Conservation (phyloP, 371 early-diverging fungal species). For the Funneliformis caledonium region DNA sequence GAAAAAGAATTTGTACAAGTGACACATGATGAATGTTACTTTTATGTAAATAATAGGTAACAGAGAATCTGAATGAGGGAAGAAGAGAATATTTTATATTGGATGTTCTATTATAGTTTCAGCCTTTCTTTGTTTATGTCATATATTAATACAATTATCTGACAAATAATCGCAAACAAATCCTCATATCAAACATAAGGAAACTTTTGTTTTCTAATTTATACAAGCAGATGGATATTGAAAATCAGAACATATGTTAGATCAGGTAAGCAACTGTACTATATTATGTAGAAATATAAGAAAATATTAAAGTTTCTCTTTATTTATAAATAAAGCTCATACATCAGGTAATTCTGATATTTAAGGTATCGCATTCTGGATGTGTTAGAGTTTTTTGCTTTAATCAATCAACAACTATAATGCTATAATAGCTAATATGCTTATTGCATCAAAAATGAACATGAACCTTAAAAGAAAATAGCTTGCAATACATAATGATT, state of each 20-base stretch:
- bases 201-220: background rate
- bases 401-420: background rate
- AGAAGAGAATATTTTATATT: too few relatives aligned
- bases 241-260: conserved; percentile 13
- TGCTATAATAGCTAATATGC: background rate
- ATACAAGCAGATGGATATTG: conserved; percentile 7
- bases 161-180: background rate
- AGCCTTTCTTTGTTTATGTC: background rate
- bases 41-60: too few relatives aligned
- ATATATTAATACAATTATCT: background rate
- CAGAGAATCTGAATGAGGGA: too few relatives aligned
- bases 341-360: background rate
- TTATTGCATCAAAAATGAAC: conserved; percentile 14
- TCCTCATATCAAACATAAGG: background rate
- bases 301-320: too few relatives aligned
- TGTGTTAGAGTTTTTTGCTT: conserved; percentile 19
- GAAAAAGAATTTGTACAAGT: too few relatives aligned
- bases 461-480: background rate
- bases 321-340: too few relatives aligned
- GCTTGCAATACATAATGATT: background rate
- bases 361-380: background rate
- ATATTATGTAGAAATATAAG: too few relatives aligned
- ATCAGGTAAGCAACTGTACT: background rate
- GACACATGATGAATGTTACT: too few relatives aligned
- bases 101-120: conserved; percentile 36